A percentile compares a stretch with the other conserved stretches of the same genome.
Evolutionary conservation across 257 asterid species (phyloP).

Genomic region (Linaria vulgaris): DNA sequence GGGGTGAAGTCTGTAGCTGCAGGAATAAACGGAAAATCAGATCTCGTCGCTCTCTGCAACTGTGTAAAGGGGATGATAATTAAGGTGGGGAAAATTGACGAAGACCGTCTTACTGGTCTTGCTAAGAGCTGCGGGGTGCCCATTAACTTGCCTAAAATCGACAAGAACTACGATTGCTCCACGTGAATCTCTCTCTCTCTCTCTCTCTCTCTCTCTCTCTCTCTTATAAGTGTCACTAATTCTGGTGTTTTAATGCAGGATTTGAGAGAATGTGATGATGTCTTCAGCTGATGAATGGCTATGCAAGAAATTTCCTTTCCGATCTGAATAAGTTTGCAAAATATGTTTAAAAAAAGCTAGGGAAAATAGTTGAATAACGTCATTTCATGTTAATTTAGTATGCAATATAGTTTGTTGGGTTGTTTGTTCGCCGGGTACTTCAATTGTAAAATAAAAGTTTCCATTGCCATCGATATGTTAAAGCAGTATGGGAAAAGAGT

Average conservation of each 20-base stretch:
- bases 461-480: no score
- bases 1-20: not conserved
- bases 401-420: no score
- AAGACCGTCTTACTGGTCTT: slow-evolving; percentile 18
- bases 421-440: no score
- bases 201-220: not conserved
- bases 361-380: no score
- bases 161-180: slow-evolving; percentile 33
- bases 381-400: no score
- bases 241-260: slow-evolving; percentile 10
- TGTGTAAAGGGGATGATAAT: not conserved
- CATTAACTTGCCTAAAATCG: slow-evolving; percentile 26
- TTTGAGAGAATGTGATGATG: not conserved
- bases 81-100: not conserved
- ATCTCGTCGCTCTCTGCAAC: not conserved
- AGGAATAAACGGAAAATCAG: not conserved
- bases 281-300: not conserved
- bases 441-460: no score
- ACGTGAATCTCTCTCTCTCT: slow-evolving; percentile 21
- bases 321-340: no score
- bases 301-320: not conserved
- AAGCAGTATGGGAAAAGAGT: no score
- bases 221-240: not conserved
- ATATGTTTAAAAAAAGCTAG: no score
- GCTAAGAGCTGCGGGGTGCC: slow-evolving; percentile 27